Percentiles rank a stretch among this genome's conserved stretches.
Evolutionary conservation across 2,329 filamentous ascomycete genomes (phyloP).

Genomic region (Dichotomopilus funicola): DNA sequence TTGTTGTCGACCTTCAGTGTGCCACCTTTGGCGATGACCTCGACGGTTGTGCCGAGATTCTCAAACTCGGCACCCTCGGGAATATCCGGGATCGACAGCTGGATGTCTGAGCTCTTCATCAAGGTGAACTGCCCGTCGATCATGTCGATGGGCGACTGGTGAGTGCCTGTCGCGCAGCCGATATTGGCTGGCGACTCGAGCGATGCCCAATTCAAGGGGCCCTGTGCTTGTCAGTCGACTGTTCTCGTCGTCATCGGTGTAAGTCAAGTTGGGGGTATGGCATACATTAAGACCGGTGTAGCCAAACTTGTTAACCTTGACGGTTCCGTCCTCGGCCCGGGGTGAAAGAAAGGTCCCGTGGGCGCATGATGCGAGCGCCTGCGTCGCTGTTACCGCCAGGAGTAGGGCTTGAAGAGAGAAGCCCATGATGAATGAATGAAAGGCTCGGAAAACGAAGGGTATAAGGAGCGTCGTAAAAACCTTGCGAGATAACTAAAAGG

Average conservation of each 20-base stretch:
- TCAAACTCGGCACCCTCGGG: slow-evolving; percentile 43
- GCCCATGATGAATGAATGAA: slow-evolving; percentile 15
- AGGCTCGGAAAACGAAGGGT: background rate
- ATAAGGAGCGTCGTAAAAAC: slow-evolving; percentile 2
- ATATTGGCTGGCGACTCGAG: slow-evolving; percentile 31
- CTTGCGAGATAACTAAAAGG: slow-evolving; percentile 1
- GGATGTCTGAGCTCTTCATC: slow-evolving; percentile 28
- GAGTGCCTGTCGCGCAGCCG: slow-evolving; percentile 44
- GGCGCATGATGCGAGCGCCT: slow-evolving; percentile 24
- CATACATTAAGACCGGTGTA: slow-evolving; percentile 22
- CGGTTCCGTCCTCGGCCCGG: slow-evolving; percentile 25
- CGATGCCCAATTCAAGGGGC: slow-evolving; percentile 22
- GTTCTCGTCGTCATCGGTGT: no score
- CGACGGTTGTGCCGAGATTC: slow-evolving; percentile 52
- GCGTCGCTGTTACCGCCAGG: slow-evolving; percentile 21
- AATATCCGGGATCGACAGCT: slow-evolving; percentile 37
- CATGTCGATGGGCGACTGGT: slow-evolving; percentile 55
- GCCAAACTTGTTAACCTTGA: slow-evolving; percentile 30
- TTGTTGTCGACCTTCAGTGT: slow-evolving; percentile 30
- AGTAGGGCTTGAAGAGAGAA: slow-evolving; percentile 16
- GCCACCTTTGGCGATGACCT: slow-evolving; percentile 42
- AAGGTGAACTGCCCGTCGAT: slow-evolving; percentile 30
- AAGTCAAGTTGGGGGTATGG: background rate
- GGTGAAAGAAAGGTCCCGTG: slow-evolving; percentile 25
- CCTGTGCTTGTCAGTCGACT: slow-evolving; percentile 10